Base-by-base conservation (phyloP, 176 grass and related monocot genomes). In the Avena atlantica region DNA sequence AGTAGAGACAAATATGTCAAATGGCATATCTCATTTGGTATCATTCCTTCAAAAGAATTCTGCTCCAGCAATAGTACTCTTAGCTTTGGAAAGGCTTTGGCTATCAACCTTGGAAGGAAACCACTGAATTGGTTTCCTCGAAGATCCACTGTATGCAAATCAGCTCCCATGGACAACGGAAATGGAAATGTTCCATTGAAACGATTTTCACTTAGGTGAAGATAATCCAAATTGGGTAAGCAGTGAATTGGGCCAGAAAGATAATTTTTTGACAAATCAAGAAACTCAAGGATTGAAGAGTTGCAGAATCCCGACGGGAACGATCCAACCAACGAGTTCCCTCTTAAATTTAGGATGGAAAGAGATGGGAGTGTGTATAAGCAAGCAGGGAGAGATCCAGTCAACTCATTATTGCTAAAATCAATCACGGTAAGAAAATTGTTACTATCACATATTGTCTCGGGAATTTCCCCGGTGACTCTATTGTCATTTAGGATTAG, bases 211-310 rank as follows among this genome's bases (percentile, higher is more conserved):
- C 40, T 86, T 40, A 86, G 13, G 56, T 90, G 83, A 5, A 90
- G 69, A 40, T 27, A 86, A 11, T 51, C 17, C 37, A 81, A 11
- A 17, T 16, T 34, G 31, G 63, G 63, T 31, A 67, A 34, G 63
- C 63, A 67, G 34, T 67, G 27, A 11, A 67, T 13, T 4, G 13
- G 17, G 8, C 73, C 84, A 59, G 56, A 84, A 17, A 92, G 76
- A 23, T 62, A 48, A 31, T 92, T 92, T 68, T 70, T 17, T 5
- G 91, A 89, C 4, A 92, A 58, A 77, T 89, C 87, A 4, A 87
- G 63, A 34, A 92, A 86, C 44, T 25, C 5, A 14, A 89, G 73
- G 4, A 3, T 0, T 4, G 0, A 0, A 13, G 66, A 9, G 56
- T 34, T 9, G 42, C 10, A 81, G 3, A 89, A 1, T 17, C 14